Conservation (phyloP, 1,139 yeast genomes). For the Pneumocystis wakefieldiae region DNA sequence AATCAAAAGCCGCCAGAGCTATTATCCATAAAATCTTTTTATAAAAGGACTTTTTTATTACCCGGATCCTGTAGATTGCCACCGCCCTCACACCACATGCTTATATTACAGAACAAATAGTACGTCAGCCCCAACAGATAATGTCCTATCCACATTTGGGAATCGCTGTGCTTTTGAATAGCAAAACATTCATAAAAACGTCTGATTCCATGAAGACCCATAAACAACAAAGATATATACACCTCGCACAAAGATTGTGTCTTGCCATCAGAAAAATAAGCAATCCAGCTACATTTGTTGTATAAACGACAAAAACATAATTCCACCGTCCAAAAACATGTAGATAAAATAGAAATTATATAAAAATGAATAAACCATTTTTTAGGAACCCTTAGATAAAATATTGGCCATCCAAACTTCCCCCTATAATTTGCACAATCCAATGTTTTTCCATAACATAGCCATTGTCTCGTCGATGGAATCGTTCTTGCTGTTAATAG, state of each 20-base stretch:
- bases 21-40: neutral
- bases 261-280: neutral
- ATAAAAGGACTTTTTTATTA: neutral
- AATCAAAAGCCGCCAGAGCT: neutral
- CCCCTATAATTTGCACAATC: neutral
- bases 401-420: neutral
- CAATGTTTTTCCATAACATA: neutral
- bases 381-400: conserved; percentile 29
- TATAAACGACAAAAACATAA: neutral
- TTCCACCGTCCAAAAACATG: neutral
- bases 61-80: neutral
- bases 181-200: conserved; percentile 46
- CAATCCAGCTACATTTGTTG: neutral
- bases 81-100: conserved; percentile 16
- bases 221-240: conserved; percentile 21
- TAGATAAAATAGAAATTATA: conserved; percentile 16
- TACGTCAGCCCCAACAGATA: conserved; percentile 60
- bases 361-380: conserved; percentile 35
- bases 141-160: conserved; percentile 61
- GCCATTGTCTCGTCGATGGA: neutral
- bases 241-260: conserved; percentile 6
- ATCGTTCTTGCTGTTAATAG: neutral
- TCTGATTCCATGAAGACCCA: conserved; percentile 46
- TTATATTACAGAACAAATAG: conserved; percentile 33
- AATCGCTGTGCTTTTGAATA: conserved; percentile 34